Percentiles rank a stretch among this genome's conserved stretches.
Evolutionary conservation across 768 basidiomycete genomes (phyloP).

Genomic region (Hebeloma cylindrosporum): DNA sequence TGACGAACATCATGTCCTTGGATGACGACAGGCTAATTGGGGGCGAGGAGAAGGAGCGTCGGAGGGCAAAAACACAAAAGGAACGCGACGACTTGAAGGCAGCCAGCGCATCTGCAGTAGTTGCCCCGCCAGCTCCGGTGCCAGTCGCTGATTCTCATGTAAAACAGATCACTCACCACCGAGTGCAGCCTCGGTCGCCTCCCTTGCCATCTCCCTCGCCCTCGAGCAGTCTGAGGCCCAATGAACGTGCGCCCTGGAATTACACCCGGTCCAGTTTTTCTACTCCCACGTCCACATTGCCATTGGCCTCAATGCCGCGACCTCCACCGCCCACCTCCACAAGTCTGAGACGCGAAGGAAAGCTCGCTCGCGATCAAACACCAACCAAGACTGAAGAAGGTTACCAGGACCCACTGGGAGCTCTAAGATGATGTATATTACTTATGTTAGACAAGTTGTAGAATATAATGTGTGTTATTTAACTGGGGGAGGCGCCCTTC

Average conservation of each 20-base stretch:
- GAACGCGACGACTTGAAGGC: constrained; percentile 23
- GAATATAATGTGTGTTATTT: constrained; percentile 15
- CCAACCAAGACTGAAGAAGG: constrained; percentile 21
- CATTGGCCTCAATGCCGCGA: constrained; percentile 48
- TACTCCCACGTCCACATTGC: constrained; percentile 26
- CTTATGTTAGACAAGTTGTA: constrained; percentile 13
- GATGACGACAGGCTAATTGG: constrained; percentile 69
- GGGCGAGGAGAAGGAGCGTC: constrained; percentile 46
- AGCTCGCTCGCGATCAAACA: constrained; percentile 30
- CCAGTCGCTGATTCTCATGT: constrained; percentile 40
- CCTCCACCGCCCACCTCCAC: constrained; percentile 51
- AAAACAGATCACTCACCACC: constrained; percentile 23
- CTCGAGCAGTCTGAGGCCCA: too few relatives aligned
- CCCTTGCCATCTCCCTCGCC: constrained; percentile 14
- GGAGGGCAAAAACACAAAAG: constrained; percentile 30
- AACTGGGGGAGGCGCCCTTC: constrained; percentile 5
- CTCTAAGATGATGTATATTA: constrained; percentile 25
- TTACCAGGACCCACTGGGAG: constrained; percentile 45
- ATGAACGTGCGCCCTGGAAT: constrained; percentile 55
- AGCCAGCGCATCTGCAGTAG: constrained; percentile 19
- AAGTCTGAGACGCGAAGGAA: constrained; percentile 28
- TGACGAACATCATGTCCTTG: constrained; percentile 49
- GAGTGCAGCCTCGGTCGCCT: constrained; percentile 19
- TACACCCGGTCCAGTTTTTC: constrained; percentile 54
- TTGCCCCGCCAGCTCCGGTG: constrained; percentile 37